These are phyloP conservation scores for Polyplosphaeria fusca DNA, from an alignment of 495 filamentous ascomycete species.

Conservation along the genomic window DNA sequence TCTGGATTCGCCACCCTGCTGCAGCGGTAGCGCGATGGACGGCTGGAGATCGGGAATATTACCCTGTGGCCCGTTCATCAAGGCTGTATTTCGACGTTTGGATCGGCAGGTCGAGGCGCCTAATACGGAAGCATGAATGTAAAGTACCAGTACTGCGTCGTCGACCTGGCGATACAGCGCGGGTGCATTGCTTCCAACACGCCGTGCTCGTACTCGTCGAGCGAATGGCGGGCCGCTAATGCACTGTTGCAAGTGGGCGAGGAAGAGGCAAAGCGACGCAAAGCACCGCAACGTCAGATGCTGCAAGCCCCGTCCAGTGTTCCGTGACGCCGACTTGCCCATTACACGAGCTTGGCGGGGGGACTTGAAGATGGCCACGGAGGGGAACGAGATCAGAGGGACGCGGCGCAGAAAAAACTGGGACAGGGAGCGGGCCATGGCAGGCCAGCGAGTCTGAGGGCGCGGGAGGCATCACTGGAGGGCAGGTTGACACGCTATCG, in stretches of 20 bases:
- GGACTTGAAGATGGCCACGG: constrained; percentile 14
- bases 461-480: constrained; percentile 46
- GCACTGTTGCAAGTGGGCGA: constrained; percentile 39
- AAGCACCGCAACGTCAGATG: constrained; percentile 36
- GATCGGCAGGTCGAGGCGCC: constrained; percentile 25
- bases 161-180: constrained; percentile 12
- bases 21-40: constrained; percentile 30
- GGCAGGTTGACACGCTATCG: constrained; percentile 48
- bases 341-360: constrained; percentile 22
- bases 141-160: constrained; percentile 21
- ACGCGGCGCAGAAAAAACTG: constrained; percentile 22
- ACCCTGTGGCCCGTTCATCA: constrained; percentile 30
- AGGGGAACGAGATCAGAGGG: constrained; percentile 19
- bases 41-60: constrained; percentile 32
- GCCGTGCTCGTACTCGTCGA: constrained; percentile 16
- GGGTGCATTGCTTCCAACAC: constrained; percentile 10
- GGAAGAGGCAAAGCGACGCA: constrained; percentile 29
- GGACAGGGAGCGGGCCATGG: constrained; percentile 13
- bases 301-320: constrained; percentile 32
- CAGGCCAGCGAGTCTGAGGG: constrained; percentile 1
- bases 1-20: constrained; percentile 30
- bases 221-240: constrained; percentile 51
- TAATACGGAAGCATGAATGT: constrained; percentile 28
- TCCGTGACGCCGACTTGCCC: constrained; percentile 28
- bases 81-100: constrained; percentile 25